Conservation (phyloP, 169 alveolate genomes). For the Besnoitia besnoiti region DNA sequence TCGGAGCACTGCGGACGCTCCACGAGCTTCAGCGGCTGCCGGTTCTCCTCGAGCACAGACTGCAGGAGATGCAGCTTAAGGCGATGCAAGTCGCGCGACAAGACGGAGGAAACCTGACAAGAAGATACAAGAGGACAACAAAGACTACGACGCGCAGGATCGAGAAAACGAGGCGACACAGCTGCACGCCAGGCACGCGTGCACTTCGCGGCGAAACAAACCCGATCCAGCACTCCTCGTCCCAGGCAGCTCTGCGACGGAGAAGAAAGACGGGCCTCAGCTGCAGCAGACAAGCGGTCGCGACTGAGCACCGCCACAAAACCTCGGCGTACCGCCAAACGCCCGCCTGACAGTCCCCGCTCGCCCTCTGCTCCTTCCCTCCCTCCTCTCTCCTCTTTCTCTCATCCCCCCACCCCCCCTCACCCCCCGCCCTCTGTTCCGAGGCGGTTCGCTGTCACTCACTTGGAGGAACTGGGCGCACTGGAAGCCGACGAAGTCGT, state of each 20-base stretch:
- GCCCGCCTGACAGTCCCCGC: background rate
- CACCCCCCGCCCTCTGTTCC: background rate
- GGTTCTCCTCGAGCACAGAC: slow-evolving; percentile 53
- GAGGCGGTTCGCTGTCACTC: background rate
- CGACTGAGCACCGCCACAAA: background rate
- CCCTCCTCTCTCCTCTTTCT: background rate
- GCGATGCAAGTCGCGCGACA: slow-evolving; percentile 51
- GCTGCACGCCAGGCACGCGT: too few relatives aligned
- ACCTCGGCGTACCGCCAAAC: background rate
- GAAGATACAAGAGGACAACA: background rate
- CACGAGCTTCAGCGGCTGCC: slow-evolving; percentile 41
- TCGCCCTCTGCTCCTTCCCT: background rate
- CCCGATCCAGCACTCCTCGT: too few relatives aligned
- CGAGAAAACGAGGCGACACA: too few relatives aligned
- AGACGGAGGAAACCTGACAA: slow-evolving; percentile 52
- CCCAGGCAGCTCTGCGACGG: too few relatives aligned
- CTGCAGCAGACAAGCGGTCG: background rate
- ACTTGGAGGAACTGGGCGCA: slow-evolving; percentile 63
- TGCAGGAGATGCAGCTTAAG: slow-evolving; percentile 42
- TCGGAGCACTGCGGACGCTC: slow-evolving; percentile 39
- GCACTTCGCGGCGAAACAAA: too few relatives aligned
- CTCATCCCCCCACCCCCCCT: background rate
- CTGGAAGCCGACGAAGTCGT: slow-evolving; percentile 59
- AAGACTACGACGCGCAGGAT: too few relatives aligned
- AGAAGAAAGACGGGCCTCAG: background rate